Conservation (phyloP, 163 green algal species). For the Volvox carteri region DNA sequence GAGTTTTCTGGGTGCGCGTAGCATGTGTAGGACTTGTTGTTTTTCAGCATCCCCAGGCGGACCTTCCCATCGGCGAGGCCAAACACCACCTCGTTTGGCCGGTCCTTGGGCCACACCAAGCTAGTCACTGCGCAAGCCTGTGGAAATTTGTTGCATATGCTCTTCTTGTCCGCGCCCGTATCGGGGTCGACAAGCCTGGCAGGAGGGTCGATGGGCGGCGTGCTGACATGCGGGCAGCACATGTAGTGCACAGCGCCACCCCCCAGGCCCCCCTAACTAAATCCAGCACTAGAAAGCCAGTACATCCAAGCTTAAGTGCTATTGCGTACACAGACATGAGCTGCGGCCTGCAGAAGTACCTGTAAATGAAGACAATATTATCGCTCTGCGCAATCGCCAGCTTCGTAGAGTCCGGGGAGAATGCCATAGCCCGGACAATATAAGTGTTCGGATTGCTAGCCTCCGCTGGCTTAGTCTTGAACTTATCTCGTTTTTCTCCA, state of each 20-base stretch:
- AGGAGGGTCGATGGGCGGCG: not conserved
- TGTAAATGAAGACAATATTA: conserved; percentile 93
- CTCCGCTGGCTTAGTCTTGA: conserved; percentile 88
- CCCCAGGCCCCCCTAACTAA: not conserved
- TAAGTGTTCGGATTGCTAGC: conserved; percentile 67
- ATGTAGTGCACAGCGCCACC: not conserved
- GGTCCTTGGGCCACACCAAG: conserved; percentile 75
- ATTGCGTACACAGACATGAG: no score
- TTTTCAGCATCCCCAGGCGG: conserved; percentile 78
- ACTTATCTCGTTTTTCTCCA: conserved; percentile 88
- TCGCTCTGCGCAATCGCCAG: conserved; percentile 90
- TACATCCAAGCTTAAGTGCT: no score
- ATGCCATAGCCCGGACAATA: conserved; percentile 84
- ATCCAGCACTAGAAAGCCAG: no score
- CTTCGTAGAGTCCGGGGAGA: conserved; percentile 86
- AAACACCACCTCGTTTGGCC: conserved; percentile 82
- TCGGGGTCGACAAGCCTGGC: conserved; percentile 48
- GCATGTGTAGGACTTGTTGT: conserved; percentile 84
- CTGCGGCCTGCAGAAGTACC: no score
- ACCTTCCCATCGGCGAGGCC: conserved; percentile 79
- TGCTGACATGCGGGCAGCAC: conserved; percentile 8
- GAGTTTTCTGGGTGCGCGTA: conserved; percentile 81
- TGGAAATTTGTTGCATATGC: conserved; percentile 92
- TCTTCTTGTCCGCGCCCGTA: conserved; percentile 86
- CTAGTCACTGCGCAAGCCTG: conserved; percentile 76